Base-by-base conservation (phyloP, 768 basidiomycete species). In the Suillus discolor region DNA sequence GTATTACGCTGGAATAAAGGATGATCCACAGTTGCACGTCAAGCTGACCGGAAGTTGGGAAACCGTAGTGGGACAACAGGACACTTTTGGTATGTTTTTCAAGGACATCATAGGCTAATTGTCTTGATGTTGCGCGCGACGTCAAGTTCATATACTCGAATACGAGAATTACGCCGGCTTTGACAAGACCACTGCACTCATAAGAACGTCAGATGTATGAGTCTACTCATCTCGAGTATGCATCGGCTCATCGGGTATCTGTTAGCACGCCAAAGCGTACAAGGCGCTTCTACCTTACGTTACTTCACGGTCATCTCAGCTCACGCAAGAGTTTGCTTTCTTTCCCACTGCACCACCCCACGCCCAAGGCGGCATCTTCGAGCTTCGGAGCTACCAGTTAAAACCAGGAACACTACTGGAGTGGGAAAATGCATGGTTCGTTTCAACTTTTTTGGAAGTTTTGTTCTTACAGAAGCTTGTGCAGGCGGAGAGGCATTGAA, bases 31-130 rank as follows among this genome's bases (percentile, higher is more conserved):
- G 49, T 76, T 96, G 61, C 85, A 90, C 62, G 90, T 97, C 64
- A 96, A 97, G 76, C 83, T 99, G 65, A 94, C 92, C 1, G 97
- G 97, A 25, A 93, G 89, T 71, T 99, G 95, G 93, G 96, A 99
- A 78, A 89, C 91, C 1, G 71, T 93, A 23, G 86, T 99, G 38
- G 97, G 97, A 49, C 89, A 94, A 65, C 91, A 96, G 66, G 97
- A 98, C 72, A 89, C 87, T 2, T 97, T 94, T 75, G 82, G 88
- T 87, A 59, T 71, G 39, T 61, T n/a, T 42, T 31, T 36, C 28
- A 6, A 25, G n/a, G 25, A 57, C 41, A 15, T 6, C 49, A 59
- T 23, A 23, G 15, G 62, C 42, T 25, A 67, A 34, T 23, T 38
- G 49, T 45, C 4, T 20, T 51, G 13, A 23, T 9, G 38, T 65